Evolutionary conservation across 306 rosid species (phyloP), one percentile per base, ranked within the genome.

Genomic region (Boehmeria nivea): DNA sequence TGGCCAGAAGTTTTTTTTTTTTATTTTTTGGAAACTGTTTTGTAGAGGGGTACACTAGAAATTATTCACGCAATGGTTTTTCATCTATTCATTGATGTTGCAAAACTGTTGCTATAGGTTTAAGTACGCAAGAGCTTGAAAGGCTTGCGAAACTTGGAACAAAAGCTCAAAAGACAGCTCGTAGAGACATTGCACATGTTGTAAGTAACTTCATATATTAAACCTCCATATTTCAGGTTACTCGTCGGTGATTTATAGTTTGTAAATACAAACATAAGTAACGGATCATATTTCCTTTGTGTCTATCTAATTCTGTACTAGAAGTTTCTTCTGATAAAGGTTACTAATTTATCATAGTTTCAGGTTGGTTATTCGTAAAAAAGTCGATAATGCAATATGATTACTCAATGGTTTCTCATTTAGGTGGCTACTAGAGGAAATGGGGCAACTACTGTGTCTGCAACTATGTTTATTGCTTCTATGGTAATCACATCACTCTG

Each of bases 381-480:
- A 40, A 33, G 11, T 40, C 15, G 17, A 40, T 12, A 40, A 18
- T 17, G 42, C 51, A 56, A 40, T 51, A 20, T 16, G 22, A 43
- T 63, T 45, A 25, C 57, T 55, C 60, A 57, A 38, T 63, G 31
- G 31, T 26, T 67, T 73, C 60, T 61, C 22, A 59, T 54, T 31
- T 26, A 90, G 97, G 94, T 90, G 66, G 94, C 91, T 27, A 69
- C 72, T 14, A 65, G 85, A 74, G 85, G 87, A 61, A 87, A 80
- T 68, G 95, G 98, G 58, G 91, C 95, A 38, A 87, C 98, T 61
- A 90, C 94, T 63, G 94, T 90, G 72, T 84, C 95, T 68, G 95
- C 87, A 50, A 72, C 98, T 40, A 90, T 90, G 95, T 65, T 84
- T 70, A 74, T 90, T 39, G 95, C 95, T 52, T 78, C 88, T 50